Base-by-base conservation (phyloP, 768 basidiomycete genomes). In the Mycena leptocephala region DNA sequence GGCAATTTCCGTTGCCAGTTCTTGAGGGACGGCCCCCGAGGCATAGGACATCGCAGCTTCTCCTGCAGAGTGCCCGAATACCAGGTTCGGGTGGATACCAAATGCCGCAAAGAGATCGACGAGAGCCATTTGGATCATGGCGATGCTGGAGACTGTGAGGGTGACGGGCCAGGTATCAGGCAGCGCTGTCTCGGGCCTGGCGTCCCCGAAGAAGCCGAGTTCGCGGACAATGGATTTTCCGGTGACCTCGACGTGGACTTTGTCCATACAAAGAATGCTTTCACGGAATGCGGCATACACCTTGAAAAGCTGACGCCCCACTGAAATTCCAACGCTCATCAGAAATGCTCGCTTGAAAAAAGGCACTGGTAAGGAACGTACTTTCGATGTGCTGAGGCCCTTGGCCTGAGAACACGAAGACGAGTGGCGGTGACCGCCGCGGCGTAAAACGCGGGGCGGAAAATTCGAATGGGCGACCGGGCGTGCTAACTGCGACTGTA, bases 51-150 rank as follows among this genome's bases (percentile, higher is more conserved):
- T 64, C 0, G 86, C 86, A 0, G 87, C 86, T 75, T 90, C 89
- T 18, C 89, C 89, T 16, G 88, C 87, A 16, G 89, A 89, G 78
- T 89, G 88, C 0, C 89, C 89, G 14, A 89, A 61, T 10, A 89
- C 76, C 7, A 81, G 79, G 59, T 87, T 82, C 0, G 89, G 87
- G n/a, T 72, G 75, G 59, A 88, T 69, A 7, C 87, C 86, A 14
- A 87, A 55, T 51, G 83, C 82, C 1, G 64, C 74, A 7, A 89
- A 74, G 5, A 87, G 81, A 55, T 90, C 89, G 76, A 84, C 83
- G 8, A 89, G 73, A 0, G 88, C 89, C 28, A 90, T 86, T 74
- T 90, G 89, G 39, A 89, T 65, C 76, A 90, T 88, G 1, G 86
- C 80, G 22, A 89, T 70, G 2, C 86, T 79, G 13, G 88, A 87